Base-by-base conservation (phyloP, 1,284 basidiomycete species). In the Ganoderma boninense region DNA sequence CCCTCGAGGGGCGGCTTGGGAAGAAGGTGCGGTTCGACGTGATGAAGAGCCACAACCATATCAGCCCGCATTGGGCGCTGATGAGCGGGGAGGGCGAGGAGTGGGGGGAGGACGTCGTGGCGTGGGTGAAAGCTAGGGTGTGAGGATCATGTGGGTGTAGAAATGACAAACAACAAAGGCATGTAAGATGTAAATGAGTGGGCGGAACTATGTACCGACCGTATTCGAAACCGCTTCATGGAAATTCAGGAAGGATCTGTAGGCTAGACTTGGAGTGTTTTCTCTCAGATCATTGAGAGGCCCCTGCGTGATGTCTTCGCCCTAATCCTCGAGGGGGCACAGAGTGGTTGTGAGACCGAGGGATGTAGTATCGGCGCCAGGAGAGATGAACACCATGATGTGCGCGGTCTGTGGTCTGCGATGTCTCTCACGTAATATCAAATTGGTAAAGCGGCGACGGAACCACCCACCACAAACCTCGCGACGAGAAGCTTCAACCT, bases 11-110 rank as follows among this genome's bases (percentile, higher is more conserved):
- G 62, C 76, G 77, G 8, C 73, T 78, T 38, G 81, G 72, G 70
- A 76, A 68, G 71, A 69, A 76, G 69, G 67, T 82, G 43, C 61
- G 77, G 70, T 77, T 76, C 14, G 78, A 87, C 23, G 74, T 86
- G 4, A 86, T 84, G n/a, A 76, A 78, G 68, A 86, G 85, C 0
- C 90, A 92, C 71, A 92, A 91, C 77, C 91, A 92, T 73, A 81
- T 92, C 67, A 92, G 90, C 71, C 75, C 85, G 11, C 83, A 84
- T 64, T 85, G 81, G 80, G 84, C 84, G 13, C 75, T 91, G 70
- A 77, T 81, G 3, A 86, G 84, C 0, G 90, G 90, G 2, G 77
- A 87, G 73, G 90, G 88, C 13, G 90, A 92, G 76, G 82, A 85
- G 52, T 92, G 90, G 90, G 90, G 83, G 1, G 81, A 86, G 69